Conservation (phyloP, 352 stramenopile species). For the Saprolegnia parasitica region DNA sequence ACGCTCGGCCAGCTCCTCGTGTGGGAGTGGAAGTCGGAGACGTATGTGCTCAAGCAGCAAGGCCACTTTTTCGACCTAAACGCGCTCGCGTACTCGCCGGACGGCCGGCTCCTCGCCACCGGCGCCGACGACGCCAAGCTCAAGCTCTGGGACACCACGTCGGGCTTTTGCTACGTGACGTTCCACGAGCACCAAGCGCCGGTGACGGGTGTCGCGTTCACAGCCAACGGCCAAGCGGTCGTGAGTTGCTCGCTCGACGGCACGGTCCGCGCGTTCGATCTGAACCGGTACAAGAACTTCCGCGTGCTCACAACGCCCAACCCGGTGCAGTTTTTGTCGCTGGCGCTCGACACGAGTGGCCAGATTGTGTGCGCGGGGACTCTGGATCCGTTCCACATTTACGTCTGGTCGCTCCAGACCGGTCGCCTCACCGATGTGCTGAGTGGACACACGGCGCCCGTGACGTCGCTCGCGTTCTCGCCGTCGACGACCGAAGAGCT, state of each 20-base stretch:
- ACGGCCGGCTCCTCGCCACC: constrained; percentile 95
- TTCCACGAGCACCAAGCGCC: constrained; percentile 96
- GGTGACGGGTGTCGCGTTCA: constrained; percentile 95
- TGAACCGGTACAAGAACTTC: constrained; percentile 99
- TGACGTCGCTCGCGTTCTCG: constrained; percentile 93
- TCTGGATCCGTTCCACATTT: constrained; percentile 97
- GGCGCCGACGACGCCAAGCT: constrained; percentile 98
- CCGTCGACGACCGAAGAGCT: constrained; percentile 67
- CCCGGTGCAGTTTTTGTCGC: constrained; percentile 95
- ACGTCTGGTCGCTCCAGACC: constrained; percentile 97
- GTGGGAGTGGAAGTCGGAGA: constrained; percentile 99
- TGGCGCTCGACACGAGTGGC: constrained; percentile 96
- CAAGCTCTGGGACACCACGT: constrained; percentile 97
- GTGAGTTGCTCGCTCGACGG: constrained; percentile 97
- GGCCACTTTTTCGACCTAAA: constrained; percentile 98
- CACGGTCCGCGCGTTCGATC: constrained; percentile 97
- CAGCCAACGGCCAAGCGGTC: constrained; percentile 88
- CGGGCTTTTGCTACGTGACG: constrained; percentile 99
- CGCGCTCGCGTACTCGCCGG: constrained; percentile 94
- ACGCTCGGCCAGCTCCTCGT: constrained; percentile 98
- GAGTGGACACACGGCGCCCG: constrained; percentile 95
- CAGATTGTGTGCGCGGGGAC: constrained; percentile 95
- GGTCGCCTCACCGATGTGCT: constrained; percentile 97
- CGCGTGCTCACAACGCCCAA: constrained; percentile 96
- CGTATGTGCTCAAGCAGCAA: constrained; percentile 99